phyloP scores from a whole-genome alignment of 768 basidiomycete genomes.

The Candolleomyces eurysporus region DNA sequence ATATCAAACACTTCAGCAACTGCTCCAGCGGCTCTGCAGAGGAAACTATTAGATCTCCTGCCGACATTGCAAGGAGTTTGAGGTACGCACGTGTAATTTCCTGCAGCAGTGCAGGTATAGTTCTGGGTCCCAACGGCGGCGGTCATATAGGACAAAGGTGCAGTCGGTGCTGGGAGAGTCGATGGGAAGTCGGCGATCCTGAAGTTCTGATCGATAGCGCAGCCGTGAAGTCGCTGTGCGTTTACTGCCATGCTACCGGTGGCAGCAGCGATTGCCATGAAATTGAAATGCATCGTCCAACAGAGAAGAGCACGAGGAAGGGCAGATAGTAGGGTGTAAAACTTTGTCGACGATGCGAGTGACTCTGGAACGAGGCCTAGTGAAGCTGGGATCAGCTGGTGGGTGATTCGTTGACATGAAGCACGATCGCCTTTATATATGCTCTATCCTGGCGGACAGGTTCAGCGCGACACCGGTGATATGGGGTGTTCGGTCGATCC shows the following conservation, averaged over 20 bases:
- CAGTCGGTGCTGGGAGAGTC: slow-evolving; percentile 33
- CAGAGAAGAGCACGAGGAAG: too few species aligned
- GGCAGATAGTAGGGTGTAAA: too few species aligned
- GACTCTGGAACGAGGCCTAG: too few species aligned
- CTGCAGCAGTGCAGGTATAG: slow-evolving; percentile 48
- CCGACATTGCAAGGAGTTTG: neutral
- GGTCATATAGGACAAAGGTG: slow-evolving; percentile 37
- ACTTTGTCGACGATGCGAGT: too few species aligned
- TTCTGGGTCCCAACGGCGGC: slow-evolving; percentile 53
- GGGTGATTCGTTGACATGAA: too few species aligned
- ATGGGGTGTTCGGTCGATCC: too few species aligned
- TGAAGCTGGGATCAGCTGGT: too few species aligned
- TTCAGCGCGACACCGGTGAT: too few species aligned
- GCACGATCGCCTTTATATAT: too few species aligned
- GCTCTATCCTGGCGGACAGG: too few species aligned
- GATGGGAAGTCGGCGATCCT: slow-evolving; percentile 24
- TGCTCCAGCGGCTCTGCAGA: slow-evolving; percentile 43
- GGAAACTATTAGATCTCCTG: neutral
- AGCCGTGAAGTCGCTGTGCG: slow-evolving; percentile 6
- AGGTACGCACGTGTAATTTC: slow-evolving; percentile 43
- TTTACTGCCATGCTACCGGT: neutral
- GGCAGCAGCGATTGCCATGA: too few species aligned
- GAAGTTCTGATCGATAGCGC: slow-evolving; percentile 21
- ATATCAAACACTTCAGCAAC: slow-evolving; percentile 55
- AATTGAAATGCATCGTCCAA: too few species aligned